Evolutionary conservation across 306 rosid genomes (phyloP).

Genomic region (Fragaria nilgerrensis): DNA sequence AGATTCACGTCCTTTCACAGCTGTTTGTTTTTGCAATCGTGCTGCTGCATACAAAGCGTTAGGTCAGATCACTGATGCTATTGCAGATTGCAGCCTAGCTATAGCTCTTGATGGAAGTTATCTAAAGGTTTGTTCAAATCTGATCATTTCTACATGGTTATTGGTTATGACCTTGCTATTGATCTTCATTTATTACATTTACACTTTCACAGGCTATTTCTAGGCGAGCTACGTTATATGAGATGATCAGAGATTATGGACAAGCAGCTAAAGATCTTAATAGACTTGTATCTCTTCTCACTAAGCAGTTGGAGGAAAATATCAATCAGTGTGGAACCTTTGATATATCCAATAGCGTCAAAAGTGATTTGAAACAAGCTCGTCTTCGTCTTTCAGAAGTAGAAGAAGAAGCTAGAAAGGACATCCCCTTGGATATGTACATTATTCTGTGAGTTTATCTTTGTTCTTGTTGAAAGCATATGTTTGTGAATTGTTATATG

Average conservation of each 20-base stretch:
- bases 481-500: neutral
- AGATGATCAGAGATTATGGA: conserved; percentile 84
- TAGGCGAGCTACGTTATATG: conserved; percentile 76
- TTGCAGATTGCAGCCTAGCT: conserved; percentile 93
- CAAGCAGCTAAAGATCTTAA: conserved; percentile 81
- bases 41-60: conserved; percentile 92
- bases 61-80: conserved; percentile 88
- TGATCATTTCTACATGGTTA: conserved; percentile 3
- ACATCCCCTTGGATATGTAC: conserved; percentile 85
- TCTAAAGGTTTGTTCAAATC: conserved; percentile 62
- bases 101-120: conserved; percentile 93
- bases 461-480: conserved; percentile 1
- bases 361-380: conserved; percentile 79
- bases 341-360: conserved; percentile 51
- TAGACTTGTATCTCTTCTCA: conserved; percentile 63
- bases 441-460: conserved; percentile 75
- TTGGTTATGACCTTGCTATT: conserved; percentile 11
- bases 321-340: conserved; percentile 46
- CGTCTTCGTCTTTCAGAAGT: conserved; percentile 64
- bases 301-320: conserved; percentile 55
- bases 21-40: conserved; percentile 94
- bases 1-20: conserved; percentile 84
- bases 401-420: conserved; percentile 86
- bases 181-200: neutral
- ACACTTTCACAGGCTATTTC: conserved; percentile 73